Evolutionary conservation across 495 filamentous ascomycete genomes (phyloP).

Genomic region (Penicillium mononematosum): DNA sequence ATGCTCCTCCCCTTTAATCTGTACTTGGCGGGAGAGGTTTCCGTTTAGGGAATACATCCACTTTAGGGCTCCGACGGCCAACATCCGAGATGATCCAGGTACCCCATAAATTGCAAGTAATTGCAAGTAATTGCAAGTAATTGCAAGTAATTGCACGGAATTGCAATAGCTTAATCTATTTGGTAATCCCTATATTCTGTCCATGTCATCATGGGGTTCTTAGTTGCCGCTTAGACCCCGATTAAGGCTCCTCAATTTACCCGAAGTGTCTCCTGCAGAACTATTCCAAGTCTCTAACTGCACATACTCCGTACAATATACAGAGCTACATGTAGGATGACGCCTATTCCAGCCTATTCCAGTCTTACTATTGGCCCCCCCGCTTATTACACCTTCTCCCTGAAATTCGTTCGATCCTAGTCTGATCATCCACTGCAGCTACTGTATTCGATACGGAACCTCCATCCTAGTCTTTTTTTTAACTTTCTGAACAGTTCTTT

Average conservation of each 20-base stretch:
- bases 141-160: not conserved
- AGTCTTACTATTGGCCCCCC: not conserved
- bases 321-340: too few relatives aligned
- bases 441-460: conserved; percentile 21
- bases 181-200: not conserved
- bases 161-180: not conserved
- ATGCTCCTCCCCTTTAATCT: conserved; percentile 1
- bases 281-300: not conserved
- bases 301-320: too few relatives aligned
- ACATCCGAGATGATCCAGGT: conserved; percentile 12
- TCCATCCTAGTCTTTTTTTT: not conserved
- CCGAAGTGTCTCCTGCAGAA: conserved; percentile 3
- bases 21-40: conserved; percentile 5
- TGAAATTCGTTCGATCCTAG: not conserved
- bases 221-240: not conserved
- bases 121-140: not conserved
- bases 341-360: not conserved
- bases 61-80: conserved; percentile 15
- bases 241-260: not conserved
- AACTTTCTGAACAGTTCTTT: not conserved
- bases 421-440: conserved; percentile 7
- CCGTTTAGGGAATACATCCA: conserved; percentile 4
- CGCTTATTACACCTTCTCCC: not conserved
- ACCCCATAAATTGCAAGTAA: conserved; percentile 1
- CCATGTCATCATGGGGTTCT: conserved; percentile 4